These are phyloP conservation scores for Wickerhamiella lipophila DNA, from an alignment of 805 yeast species.

Conservation along the genomic window DNA sequence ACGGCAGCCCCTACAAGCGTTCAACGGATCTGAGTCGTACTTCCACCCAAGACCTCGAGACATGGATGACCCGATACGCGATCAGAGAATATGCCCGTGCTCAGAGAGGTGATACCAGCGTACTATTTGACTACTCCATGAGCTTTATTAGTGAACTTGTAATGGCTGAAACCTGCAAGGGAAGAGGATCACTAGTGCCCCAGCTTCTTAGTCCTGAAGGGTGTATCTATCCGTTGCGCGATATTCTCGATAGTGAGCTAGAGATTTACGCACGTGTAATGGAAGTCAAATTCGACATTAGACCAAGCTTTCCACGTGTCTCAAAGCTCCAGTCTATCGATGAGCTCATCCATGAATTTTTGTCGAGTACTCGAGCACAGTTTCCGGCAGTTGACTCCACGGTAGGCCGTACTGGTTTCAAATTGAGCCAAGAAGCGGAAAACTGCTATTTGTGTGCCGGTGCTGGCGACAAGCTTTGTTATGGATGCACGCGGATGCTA, in stretches of 20 bases:
- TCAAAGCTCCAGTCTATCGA: conserved; percentile 69
- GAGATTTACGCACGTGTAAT: conserved; percentile 39
- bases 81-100: conserved; percentile 36
- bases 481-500: conserved; percentile 18
- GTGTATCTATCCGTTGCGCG: conserved; percentile 51
- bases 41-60: conserved; percentile 49
- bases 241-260: conserved; percentile 58
- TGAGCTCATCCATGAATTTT: conserved; percentile 64
- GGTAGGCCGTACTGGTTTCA: conserved; percentile 78
- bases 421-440: conserved; percentile 32
- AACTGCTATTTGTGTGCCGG: conserved; percentile 15
- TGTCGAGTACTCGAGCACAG: conserved; percentile 54
- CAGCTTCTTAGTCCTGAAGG: conserved; percentile 21
- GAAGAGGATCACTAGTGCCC: conserved; percentile 65
- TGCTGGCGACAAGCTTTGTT: conserved; percentile 15
- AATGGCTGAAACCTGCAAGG: conserved; percentile 69
- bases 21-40: conserved; percentile 37
- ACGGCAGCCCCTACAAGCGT: conserved; percentile 20
- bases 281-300: conserved; percentile 30
- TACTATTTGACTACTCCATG: conserved; percentile 68
- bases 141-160: conserved; percentile 69
- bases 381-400: conserved; percentile 87
- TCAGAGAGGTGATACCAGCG: conserved; percentile 30
- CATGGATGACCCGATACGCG: conserved; percentile 37
- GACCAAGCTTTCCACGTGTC: conserved; percentile 30